Evolutionary conservation across 768 basidiomycete species (phyloP), one percentile per base, ranked within the genome.

Genomic region (Pleurotus ostreatus): DNA sequence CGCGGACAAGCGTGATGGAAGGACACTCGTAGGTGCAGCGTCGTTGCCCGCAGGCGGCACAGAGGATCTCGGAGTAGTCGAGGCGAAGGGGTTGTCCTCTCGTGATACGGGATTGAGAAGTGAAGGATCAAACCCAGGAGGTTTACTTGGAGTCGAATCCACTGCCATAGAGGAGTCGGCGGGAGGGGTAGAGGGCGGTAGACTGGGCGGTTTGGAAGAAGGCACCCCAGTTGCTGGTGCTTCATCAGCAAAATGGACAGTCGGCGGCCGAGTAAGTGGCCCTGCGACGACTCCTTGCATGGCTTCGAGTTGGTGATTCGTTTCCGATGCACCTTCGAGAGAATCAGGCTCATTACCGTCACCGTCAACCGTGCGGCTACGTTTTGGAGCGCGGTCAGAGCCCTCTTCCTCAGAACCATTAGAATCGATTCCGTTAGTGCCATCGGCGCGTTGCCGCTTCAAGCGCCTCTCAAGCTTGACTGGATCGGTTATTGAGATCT

Each of bases 401-500:
- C 71, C 70, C 59, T 84, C 87, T 38, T 74, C 80, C 56, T 84
- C 85, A 3, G 83, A 83, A 57, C 66, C 67, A 66, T 78, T 69
- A 58, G 78, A 72, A 47, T 80, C 82, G 12, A 76, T 78, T 20
- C 72, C 76, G 39, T 39, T 53, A 25, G 77, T 77, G 26, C 82
- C 81, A 23, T 80, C 78, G 1, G 83, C 78, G 5, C 90, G 79
- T 62, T 84, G 82, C 59, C 90, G 70, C 75, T 92, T 92, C 63
- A 91, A 71, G 57, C 80, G 74, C 25, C 92, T 79, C 69, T 93
- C 92, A 5, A 94, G 74, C 62, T 82, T 78, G 23, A 83, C 78
- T 13, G 88, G 86, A 63, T 92, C 92, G 2, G 88, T 89, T 55
- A 91, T 87, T 5, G 77, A 61, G 37, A 88, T 70, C 64, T 94